These are phyloP conservation scores for Mycena citricolor DNA, from an alignment of 1,284 basidiomycete genomes.

Conservation along the genomic window DNA sequence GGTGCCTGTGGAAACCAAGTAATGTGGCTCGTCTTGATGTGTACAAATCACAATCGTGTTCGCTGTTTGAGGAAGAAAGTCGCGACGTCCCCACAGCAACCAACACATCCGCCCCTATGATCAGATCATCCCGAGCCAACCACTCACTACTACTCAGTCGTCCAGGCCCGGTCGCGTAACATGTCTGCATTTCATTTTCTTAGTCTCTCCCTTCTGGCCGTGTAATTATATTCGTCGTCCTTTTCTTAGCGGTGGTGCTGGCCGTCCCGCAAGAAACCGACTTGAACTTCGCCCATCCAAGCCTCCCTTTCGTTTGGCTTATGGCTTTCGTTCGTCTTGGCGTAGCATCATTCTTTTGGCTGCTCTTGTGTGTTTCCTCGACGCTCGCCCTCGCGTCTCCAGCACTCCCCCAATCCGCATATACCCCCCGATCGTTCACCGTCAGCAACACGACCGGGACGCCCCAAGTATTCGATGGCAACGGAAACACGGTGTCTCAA, in stretches of 20 bases:
- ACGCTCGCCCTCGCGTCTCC: slow-evolving; percentile 10
- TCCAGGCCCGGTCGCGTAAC: background rate
- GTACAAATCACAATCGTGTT: no score
- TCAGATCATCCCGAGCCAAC: no score
- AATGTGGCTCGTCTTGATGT: no score
- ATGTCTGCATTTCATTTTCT: background rate
- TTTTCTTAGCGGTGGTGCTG: slow-evolving; percentile 7
- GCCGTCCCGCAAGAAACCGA: slow-evolving; percentile 4
- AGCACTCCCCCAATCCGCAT: slow-evolving; percentile 2
- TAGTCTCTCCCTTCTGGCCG: background rate
- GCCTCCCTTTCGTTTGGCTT: background rate
- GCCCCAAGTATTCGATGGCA: slow-evolving; percentile 42
- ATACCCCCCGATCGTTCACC: slow-evolving; percentile 25
- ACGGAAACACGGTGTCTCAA: slow-evolving; percentile 47
- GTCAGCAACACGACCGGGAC: slow-evolving; percentile 44
- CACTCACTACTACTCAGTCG: background rate
- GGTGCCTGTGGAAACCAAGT: no score
- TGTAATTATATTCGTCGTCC: background rate
- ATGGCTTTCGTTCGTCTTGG: slow-evolving; percentile 9
- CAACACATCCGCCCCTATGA: no score
- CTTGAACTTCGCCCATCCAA: background rate
- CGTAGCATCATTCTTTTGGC: slow-evolving; percentile 17
- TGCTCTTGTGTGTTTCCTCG: slow-evolving; percentile 7
- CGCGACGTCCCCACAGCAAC: no score
- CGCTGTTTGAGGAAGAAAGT: no score